Percentiles rank a stretch among this genome's conserved stretches.
These are phyloP conservation scores for Diaporthe citri DNA, from an alignment of 2,329 filamentous ascomycete species.

Conservation along the genomic window DNA sequence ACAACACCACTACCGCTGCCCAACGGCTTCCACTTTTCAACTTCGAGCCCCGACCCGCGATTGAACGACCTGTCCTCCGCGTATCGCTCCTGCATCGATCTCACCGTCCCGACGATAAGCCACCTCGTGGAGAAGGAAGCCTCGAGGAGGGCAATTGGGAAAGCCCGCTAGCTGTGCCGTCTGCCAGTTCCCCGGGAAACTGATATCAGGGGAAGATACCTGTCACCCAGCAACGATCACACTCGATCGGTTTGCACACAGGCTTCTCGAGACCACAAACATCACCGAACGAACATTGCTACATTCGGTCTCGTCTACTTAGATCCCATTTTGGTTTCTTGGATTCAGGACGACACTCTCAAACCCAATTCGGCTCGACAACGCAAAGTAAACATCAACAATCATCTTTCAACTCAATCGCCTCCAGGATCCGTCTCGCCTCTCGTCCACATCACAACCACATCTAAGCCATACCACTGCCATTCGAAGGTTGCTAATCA, in stretches of 20 bases:
- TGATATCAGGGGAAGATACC: not conserved
- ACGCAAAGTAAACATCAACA: conserved; percentile 36
- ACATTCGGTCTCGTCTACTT: conserved; percentile 16
- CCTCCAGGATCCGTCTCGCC: not conserved
- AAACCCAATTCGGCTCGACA: conserved; percentile 25
- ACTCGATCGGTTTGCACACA: not conserved
- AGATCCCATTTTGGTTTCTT: conserved; percentile 20
- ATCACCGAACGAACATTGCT: conserved; percentile 37
- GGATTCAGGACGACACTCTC: conserved; percentile 1
- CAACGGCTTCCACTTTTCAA: conserved; percentile 1
- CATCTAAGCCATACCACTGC: not conserved
- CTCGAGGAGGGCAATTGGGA: not conserved
- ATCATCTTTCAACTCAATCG: conserved; percentile 26
- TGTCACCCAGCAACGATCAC: conserved; percentile 2
- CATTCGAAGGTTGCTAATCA: conserved; percentile 37
- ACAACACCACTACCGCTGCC: not conserved
- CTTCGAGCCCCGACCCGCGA: not conserved
- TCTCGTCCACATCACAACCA: not conserved
- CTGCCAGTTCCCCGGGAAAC: not conserved
- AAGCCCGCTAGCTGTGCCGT: not conserved
- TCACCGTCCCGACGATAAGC: not conserved
- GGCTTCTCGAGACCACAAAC: conserved; percentile 30
- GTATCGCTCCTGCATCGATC: not conserved
- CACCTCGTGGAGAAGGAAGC: conserved; percentile 16
- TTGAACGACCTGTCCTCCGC: not conserved